Evolutionary conservation across 2,329 filamentous ascomycete species (phyloP).

Genomic region (Colletotrichum filicis): DNA sequence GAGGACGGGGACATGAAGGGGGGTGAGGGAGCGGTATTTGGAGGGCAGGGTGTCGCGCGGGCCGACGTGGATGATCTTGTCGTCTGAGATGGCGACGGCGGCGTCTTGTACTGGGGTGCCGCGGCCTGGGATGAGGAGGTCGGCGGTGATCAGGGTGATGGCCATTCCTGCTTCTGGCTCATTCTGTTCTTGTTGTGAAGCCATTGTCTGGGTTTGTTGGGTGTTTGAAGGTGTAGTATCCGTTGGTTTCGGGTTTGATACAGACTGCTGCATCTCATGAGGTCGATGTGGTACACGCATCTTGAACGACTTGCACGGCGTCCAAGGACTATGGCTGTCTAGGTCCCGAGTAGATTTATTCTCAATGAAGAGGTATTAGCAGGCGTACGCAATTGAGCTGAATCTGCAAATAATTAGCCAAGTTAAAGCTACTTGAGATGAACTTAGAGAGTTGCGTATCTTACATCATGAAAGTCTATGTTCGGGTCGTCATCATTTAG

Average conservation of each 20-base stretch:
- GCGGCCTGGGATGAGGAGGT: conserved; percentile 59
- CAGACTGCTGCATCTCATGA: background rate
- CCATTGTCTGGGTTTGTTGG: background rate
- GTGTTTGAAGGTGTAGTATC: background rate
- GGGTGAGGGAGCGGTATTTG: conserved; percentile 43
- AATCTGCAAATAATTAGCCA: background rate
- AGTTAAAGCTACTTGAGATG: background rate
- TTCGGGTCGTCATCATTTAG: background rate
- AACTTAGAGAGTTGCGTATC: background rate
- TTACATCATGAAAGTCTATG: background rate
- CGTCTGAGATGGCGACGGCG: conserved; percentile 50
- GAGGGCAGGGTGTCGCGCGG: conserved; percentile 41
- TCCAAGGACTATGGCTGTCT: background rate
- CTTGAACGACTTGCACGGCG: background rate
- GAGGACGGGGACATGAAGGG: conserved; percentile 51
- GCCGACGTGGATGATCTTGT: conserved; percentile 54
- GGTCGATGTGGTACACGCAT: conserved; percentile 17
- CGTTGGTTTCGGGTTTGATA: background rate
- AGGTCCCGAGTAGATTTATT: background rate
- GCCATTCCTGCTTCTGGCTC: background rate
- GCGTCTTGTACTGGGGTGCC: conserved; percentile 53
- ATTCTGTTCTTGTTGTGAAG: background rate
- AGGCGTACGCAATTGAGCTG: background rate
- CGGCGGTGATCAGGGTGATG: conserved; percentile 39
- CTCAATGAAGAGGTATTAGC: background rate